Evolutionary conservation across 2,329 filamentous ascomycete genomes (phyloP), one percentile per base, ranked within the genome.

Genomic region (Ophiostoma angusticollis): DNA sequence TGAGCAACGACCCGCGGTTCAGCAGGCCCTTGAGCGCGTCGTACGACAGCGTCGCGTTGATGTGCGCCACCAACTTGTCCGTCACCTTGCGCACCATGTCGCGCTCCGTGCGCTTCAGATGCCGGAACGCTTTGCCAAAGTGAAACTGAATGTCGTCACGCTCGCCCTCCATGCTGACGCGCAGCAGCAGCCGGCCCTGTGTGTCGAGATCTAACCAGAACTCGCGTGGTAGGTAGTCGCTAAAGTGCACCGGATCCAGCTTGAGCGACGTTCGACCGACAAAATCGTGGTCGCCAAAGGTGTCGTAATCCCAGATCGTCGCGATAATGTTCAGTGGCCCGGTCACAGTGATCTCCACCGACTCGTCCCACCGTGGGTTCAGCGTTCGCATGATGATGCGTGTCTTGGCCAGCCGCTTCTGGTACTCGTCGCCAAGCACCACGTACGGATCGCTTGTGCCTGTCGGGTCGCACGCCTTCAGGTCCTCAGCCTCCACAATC

Each of bases 51-150:
- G 84, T 89, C 42, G 84, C 73, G 49, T 84, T 87, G 60, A 98
- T 98, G 55, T 95, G 93, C 40, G 85, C 76, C 33, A 86, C 89
- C 36, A 98, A 78, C 84, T 98, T 98, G 63, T 96, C 91, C 7
- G 91, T 96, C 53, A 96, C 91, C 61, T 87, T 93, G 45, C 91
- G 77, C 39, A 93, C 93, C 91, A 98, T 98, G 58, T 98, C 91
- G 52, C 89, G 75, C 62, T 98, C 89, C 1, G 89, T 93, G 49
- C 91, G 77, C 67, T 96, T 96, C 50, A 98, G 68, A 44, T 89
- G 85, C 33, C 91, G 75, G 64, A 98, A 98, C 19, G 91, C 84
- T 61, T 95, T 96, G 51, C 87, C 91, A 59, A 96, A 96, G 54
- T 95, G 89, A 59, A 98, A 98, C 53, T 95, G 84, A 42, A 98